These are phyloP conservation scores for Russula dissimulans DNA, from an alignment of 768 basidiomycete species.

Conservation along the genomic window DNA sequence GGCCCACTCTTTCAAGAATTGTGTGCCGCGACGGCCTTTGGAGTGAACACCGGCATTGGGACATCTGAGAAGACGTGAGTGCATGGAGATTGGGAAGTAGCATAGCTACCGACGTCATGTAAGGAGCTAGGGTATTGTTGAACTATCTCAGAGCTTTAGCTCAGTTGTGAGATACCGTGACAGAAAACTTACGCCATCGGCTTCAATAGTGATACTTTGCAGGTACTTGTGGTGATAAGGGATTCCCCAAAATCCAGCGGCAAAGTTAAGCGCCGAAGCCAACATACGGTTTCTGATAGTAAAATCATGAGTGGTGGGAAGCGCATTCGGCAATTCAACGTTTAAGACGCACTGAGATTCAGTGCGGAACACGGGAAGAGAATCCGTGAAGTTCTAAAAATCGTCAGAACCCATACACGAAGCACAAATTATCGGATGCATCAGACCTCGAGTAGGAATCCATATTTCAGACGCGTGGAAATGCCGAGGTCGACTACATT, in stretches of 20 bases:
- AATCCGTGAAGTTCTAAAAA: conserved; percentile 31
- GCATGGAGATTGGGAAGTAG: neutral
- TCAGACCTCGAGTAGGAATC: conserved; percentile 31
- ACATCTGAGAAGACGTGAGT: conserved; percentile 34
- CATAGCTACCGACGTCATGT: conserved; percentile 46
- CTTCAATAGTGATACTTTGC: conserved; percentile 36
- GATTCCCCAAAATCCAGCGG: conserved; percentile 43
- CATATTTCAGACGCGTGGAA: conserved; percentile 36
- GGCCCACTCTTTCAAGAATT: conserved; percentile 59
- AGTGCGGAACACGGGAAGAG: conserved; percentile 43
- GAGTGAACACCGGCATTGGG: conserved; percentile 42
- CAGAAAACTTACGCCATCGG: conserved; percentile 25
- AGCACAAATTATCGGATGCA: neutral
- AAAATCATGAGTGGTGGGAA: neutral
- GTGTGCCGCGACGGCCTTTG: conserved; percentile 49
- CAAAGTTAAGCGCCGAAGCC: conserved; percentile 43
- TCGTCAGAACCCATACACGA: conserved; percentile 24
- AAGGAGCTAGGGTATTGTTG: conserved; percentile 74
- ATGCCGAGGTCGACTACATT: conserved; percentile 33
- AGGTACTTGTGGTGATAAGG: conserved; percentile 37
- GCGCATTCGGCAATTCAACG: neutral
- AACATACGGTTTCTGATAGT: conserved; percentile 38
- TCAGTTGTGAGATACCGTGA: conserved; percentile 11
- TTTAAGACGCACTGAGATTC: conserved; percentile 34
- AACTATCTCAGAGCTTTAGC: conserved; percentile 23